Conservation (phyloP, 2,329 filamentous ascomycete species). For the Pseudocercospora ulei region DNA sequence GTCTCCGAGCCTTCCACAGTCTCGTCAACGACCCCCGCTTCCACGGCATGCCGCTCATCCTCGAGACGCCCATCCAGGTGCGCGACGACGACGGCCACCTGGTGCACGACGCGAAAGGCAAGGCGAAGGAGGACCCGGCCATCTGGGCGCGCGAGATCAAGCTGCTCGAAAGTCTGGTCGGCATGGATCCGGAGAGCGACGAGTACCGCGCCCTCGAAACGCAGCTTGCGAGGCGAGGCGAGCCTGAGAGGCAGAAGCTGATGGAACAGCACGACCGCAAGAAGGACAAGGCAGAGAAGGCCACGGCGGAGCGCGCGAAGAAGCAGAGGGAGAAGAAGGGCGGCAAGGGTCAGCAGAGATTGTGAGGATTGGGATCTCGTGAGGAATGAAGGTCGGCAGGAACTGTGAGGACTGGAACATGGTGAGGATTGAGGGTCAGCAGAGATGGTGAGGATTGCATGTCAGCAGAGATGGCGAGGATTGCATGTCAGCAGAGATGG, state of each 20-base stretch:
- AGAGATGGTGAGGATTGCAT: no score
- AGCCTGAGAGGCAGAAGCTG: constrained; percentile 61
- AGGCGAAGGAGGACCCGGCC: constrained; percentile 61
- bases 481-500: no score
- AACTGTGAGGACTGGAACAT: no score
- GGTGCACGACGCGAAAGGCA: constrained; percentile 36
- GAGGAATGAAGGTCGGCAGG: no score
- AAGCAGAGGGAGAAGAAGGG: constrained; percentile 24
- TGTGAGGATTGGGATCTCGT: no score
- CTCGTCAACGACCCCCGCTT: constrained; percentile 75
- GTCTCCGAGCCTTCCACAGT: constrained; percentile 79
- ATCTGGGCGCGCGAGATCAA: constrained; percentile 95
- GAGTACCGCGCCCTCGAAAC: constrained; percentile 60
- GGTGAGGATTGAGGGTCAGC: no score
- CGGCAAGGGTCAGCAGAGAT: constrained; percentile 3
- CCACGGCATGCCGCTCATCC: constrained; percentile 72
- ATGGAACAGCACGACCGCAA: constrained; percentile 73
- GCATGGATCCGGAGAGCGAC: constrained; percentile 64
- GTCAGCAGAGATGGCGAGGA: no score
- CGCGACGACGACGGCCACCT: constrained; percentile 54
- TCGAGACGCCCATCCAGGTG: constrained; percentile 88
- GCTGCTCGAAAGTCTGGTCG: constrained; percentile 77
- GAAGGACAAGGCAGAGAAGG: constrained; percentile 48
- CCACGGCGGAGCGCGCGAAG: constrained; percentile 35
- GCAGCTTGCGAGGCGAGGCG: constrained; percentile 58